Evolutionary conservation across 352 stramenopile genomes (phyloP).

Genomic region (Globisporangium perplexum): DNA sequence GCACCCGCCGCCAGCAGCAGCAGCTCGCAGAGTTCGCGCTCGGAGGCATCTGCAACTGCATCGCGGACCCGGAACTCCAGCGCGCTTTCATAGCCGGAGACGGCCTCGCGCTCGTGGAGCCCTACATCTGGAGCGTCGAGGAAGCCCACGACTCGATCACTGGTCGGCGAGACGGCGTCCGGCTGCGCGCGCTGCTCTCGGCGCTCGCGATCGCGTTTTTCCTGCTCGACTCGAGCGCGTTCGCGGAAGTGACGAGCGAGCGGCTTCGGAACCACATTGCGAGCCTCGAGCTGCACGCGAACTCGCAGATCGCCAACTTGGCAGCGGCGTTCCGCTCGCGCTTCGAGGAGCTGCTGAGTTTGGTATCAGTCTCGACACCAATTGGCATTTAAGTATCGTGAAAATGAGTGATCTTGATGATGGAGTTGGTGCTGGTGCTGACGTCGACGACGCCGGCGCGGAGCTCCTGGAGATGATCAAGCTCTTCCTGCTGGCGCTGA

Average conservation of each 20-base stretch:
- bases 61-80: constrained; percentile 51
- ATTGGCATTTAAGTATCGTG: neutral
- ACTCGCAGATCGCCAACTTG: constrained; percentile 46
- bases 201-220: constrained; percentile 61
- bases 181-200: constrained; percentile 42
- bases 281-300: constrained; percentile 21
- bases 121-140: constrained; percentile 29
- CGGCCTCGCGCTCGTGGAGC: constrained; percentile 35
- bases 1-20: constrained; percentile 15
- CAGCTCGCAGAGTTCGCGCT: constrained; percentile 64
- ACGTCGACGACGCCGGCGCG: constrained; percentile 5
- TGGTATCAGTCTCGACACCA: no score
- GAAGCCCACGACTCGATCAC: constrained; percentile 6
- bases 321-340: constrained; percentile 30
- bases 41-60: constrained; percentile 73
- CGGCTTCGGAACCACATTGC: constrained; percentile 27
- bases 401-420: no score
- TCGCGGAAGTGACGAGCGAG: constrained; percentile 32
- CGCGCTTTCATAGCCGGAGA: constrained; percentile 44
- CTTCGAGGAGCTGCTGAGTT: constrained; percentile 35
- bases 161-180: constrained; percentile 1
- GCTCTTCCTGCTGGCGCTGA: constrained; percentile 48
- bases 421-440: neutral
- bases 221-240: constrained; percentile 53
- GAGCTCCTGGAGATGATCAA: constrained; percentile 51